Evolutionary conservation across 306 rosid genomes (phyloP).

Genomic region (Delonix regia): DNA sequence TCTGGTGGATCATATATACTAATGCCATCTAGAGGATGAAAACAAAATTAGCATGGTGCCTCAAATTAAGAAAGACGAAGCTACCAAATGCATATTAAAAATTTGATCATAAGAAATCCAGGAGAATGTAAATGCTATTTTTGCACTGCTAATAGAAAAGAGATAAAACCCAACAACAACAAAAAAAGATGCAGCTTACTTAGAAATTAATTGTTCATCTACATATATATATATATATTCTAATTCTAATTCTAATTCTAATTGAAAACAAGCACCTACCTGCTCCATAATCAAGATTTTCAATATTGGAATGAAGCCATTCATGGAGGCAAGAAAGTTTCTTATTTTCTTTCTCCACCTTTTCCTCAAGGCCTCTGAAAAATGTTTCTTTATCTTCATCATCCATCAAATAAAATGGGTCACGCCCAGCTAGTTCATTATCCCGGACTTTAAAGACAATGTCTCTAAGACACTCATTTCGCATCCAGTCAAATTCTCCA

Average conservation of each 20-base stretch:
- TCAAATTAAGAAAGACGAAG: slow-evolving; percentile 24
- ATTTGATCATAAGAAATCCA: slow-evolving; percentile 6
- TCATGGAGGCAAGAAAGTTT: slow-evolving; percentile 74
- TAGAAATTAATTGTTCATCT: slow-evolving; percentile 33
- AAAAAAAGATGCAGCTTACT: slow-evolving; percentile 8
- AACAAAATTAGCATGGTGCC: slow-evolving; percentile 35
- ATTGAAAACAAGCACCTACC: slow-evolving; percentile 57
- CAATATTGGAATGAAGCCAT: slow-evolving; percentile 88
- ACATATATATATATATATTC: slow-evolving; percentile 7
- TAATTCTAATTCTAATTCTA: too few species aligned
- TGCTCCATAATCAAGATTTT: slow-evolving; percentile 89
- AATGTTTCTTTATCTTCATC: slow-evolving; percentile 71
- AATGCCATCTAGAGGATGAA: slow-evolving; percentile 68
- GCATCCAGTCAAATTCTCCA: slow-evolving; percentile 89
- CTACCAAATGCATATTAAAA: slow-evolving; percentile 23
- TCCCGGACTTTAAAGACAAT: slow-evolving; percentile 90
- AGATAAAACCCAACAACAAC: too few species aligned
- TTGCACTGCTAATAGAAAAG: neutral
- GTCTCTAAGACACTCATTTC: slow-evolving; percentile 76
- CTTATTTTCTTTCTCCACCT: slow-evolving; percentile 74
- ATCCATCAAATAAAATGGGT: slow-evolving; percentile 74
- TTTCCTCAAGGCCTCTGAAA: slow-evolving; percentile 83
- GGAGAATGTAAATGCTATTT: neutral
- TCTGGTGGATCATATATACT: slow-evolving; percentile 86
- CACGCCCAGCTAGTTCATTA: slow-evolving; percentile 75